These are phyloP conservation scores for Fusarium armeniacum DNA, from an alignment of 2,329 filamentous ascomycete species.

Conservation along the genomic window DNA sequence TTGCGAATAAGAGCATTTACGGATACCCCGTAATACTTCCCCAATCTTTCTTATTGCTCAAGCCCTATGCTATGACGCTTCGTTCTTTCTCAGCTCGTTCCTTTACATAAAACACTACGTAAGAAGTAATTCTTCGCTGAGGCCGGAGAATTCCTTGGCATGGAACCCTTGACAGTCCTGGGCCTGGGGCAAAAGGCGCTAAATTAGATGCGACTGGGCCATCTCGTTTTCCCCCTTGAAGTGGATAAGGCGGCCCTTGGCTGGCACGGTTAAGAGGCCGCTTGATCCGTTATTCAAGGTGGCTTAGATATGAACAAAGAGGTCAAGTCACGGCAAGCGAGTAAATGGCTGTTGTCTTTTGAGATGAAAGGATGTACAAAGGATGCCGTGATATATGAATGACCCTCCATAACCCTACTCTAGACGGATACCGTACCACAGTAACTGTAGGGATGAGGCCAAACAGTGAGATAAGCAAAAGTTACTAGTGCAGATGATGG, in stretches of 20 bases:
- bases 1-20: background rate
- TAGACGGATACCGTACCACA: background rate
- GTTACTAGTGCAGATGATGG: background rate
- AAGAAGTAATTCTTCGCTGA: conserved; percentile 30
- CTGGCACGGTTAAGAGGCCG: conserved; percentile 34
- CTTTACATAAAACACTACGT: conserved; percentile 12
- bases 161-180: background rate
- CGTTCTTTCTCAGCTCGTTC: background rate
- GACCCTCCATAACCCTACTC: too few relatives aligned
- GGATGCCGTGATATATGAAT: background rate
- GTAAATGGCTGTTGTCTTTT: background rate
- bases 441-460: background rate
- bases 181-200: conserved; percentile 14
- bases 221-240: conserved; percentile 32
- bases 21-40: background rate
- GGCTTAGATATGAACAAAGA: conserved; percentile 3
- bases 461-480: background rate
- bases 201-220: conserved; percentile 35
- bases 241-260: conserved; percentile 35
- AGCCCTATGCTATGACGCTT: background rate
- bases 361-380: background rate
- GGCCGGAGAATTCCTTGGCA: conserved; percentile 31
- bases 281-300: conserved; percentile 29
- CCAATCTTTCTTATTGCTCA: background rate
- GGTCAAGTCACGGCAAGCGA: background rate